These are phyloP conservation scores for Penicillium sp. DNA, from an alignment of 2,329 filamentous ascomycete genomes.

Conservation along the genomic window DNA sequence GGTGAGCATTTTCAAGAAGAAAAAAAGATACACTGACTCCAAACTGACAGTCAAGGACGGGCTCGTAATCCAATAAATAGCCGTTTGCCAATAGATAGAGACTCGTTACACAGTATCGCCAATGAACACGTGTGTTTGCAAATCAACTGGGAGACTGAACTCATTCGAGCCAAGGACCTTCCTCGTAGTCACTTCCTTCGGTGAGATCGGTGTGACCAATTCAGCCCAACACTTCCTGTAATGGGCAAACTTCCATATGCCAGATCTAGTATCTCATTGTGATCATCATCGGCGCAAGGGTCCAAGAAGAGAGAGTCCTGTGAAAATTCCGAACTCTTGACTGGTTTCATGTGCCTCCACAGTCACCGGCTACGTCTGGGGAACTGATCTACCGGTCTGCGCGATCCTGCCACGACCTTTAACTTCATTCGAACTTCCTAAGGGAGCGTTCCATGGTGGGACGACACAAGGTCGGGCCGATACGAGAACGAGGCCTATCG, in stretches of 20 bases:
- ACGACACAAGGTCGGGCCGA: neutral
- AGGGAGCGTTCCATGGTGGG: too few species aligned
- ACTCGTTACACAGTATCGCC: conserved; percentile 1
- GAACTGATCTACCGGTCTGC: neutral
- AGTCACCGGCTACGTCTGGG: too few species aligned
- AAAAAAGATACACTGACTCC: neutral
- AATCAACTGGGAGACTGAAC: neutral
- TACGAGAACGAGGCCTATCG: neutral
- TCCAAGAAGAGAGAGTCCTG: neutral
- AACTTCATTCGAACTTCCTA: neutral
- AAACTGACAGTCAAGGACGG: neutral
- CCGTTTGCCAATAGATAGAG: neutral
- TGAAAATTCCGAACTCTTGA: neutral
- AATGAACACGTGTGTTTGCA: neutral
- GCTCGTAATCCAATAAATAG: neutral
- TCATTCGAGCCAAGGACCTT: neutral
- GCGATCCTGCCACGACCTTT: neutral
- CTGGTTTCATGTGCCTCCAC: neutral
- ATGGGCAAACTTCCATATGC: neutral
- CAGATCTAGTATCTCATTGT: neutral
- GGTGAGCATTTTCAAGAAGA: neutral
- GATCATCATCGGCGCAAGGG: neutral
- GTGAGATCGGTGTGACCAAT: neutral
- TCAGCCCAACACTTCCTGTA: neutral
- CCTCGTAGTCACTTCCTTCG: neutral